Percentiles rank a stretch among this genome's conserved stretches.
Evolutionary conservation across 352 stramenopile species (phyloP).

Genomic region (Blastocystis sp.): DNA sequence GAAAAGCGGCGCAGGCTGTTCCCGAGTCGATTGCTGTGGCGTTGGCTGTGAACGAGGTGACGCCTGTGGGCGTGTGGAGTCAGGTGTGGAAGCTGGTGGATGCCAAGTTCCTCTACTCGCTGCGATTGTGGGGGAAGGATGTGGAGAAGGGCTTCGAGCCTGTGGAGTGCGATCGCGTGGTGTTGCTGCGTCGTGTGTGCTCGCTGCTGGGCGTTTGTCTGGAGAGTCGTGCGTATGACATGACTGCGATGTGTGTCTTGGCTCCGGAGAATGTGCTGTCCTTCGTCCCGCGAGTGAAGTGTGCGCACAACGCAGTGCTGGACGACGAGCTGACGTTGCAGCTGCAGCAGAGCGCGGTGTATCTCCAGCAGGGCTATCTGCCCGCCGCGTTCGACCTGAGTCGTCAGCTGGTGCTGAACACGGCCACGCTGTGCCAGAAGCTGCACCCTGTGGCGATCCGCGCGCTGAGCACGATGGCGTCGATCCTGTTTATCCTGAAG

Average conservation of each 20-base stretch:
- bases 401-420: background rate
- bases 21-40: background rate
- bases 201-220: conserved; percentile 8
- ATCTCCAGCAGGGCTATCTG: background rate
- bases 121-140: background rate
- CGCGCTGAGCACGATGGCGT: conserved; percentile 29
- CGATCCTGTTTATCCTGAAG: conserved; percentile 27
- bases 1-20: background rate
- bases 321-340: background rate
- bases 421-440: background rate
- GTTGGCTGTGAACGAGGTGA: conserved; percentile 18
- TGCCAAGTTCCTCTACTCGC: conserved; percentile 17
- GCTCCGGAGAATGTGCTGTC: background rate
- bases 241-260: background rate
- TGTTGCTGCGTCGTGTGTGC: conserved; percentile 40
- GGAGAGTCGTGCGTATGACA: background rate
- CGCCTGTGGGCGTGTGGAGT: conserved; percentile 18
- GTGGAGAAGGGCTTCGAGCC: background rate
- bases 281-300: conserved; percentile 33
- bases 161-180: conserved; percentile 16
- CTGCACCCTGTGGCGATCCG: conserved; percentile 38
- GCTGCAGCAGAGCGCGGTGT: background rate
- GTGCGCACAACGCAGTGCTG: background rate
- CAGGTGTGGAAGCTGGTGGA: background rate
- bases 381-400: background rate